Evolutionary conservation across 192 early-diverging fungal genomes (phyloP).

Genomic region (Pecoramyces ruminantium): DNA sequence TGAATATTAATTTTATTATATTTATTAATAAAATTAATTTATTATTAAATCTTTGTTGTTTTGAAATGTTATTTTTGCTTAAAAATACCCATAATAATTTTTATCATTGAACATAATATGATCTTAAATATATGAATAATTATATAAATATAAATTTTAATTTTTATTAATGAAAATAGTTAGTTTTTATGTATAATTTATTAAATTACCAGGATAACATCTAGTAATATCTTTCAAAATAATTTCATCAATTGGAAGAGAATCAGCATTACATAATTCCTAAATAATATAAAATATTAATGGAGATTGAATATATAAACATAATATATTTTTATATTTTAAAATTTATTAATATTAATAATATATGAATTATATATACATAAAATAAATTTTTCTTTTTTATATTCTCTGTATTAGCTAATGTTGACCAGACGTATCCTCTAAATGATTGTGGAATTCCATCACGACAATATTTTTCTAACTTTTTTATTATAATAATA

Average conservation of each 20-base stretch:
- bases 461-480: not conserved
- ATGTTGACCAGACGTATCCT: not conserved
- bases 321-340: no score
- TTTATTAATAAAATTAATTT: no score
- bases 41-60: no score
- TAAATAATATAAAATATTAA: no score
- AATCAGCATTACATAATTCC: not conserved
- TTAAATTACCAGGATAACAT: not conserved
- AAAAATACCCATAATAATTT: not conserved
- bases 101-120: not conserved
- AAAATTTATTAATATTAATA: no score
- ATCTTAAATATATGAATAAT: not conserved
- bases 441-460: not conserved
- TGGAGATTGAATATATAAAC: no score
- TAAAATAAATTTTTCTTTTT: not conserved
- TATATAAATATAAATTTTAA: no score
- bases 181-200: no score
- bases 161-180: no score
- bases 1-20: no score
- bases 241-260: not conserved
- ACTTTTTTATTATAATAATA: not conserved
- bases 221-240: not conserved
- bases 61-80: no score
- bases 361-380: not conserved
- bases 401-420: not conserved